Conservation (phyloP, 345 rosid species). For the Citrus cavaleriei region DNA sequence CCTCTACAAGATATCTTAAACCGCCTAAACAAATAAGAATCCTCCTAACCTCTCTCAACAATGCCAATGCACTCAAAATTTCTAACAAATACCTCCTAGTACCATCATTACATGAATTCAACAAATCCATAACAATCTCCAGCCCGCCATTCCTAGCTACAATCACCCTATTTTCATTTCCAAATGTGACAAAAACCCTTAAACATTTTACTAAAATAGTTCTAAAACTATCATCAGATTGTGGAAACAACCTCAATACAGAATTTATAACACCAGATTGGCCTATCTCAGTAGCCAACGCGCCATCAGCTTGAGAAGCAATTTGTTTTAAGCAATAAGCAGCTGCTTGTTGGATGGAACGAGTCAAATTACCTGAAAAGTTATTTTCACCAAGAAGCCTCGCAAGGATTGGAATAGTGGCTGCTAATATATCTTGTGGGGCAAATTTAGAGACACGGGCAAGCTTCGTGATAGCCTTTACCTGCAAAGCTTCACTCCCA, state of each 20-base stretch:
- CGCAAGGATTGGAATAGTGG: slow-evolving; percentile 37
- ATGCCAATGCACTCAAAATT: slow-evolving; percentile 54
- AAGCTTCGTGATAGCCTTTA: slow-evolving; percentile 35
- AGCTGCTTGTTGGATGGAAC: slow-evolving; percentile 31
- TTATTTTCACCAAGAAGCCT: slow-evolving; percentile 22
- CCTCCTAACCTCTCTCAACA: slow-evolving; percentile 47
- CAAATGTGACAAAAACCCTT: slow-evolving; percentile 47
- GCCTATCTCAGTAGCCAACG: slow-evolving; percentile 37
- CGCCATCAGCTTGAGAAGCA: slow-evolving; percentile 34
- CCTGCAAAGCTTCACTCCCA: slow-evolving; percentile 28
- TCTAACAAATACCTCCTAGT: slow-evolving; percentile 46
- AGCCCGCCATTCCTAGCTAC: slow-evolving; percentile 46
- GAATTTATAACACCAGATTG: slow-evolving; percentile 35
- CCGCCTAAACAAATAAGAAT: slow-evolving; percentile 36
- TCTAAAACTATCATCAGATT: slow-evolving; percentile 12
- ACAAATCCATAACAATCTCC: slow-evolving; percentile 38
- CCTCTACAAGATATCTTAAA: slow-evolving; percentile 51
- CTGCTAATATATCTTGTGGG: slow-evolving; percentile 26
- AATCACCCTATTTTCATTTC: slow-evolving; percentile 24
- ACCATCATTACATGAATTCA: slow-evolving; percentile 25
- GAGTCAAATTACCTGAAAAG: slow-evolving; percentile 15
- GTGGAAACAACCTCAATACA: slow-evolving; percentile 40
- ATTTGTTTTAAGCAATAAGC: slow-evolving; percentile 44
- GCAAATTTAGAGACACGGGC: slow-evolving; percentile 26
- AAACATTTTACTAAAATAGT: slow-evolving; percentile 39